phyloP scores from a whole-genome alignment of 371 early-diverging fungal species.

The Agmasoma carcini region DNA sequence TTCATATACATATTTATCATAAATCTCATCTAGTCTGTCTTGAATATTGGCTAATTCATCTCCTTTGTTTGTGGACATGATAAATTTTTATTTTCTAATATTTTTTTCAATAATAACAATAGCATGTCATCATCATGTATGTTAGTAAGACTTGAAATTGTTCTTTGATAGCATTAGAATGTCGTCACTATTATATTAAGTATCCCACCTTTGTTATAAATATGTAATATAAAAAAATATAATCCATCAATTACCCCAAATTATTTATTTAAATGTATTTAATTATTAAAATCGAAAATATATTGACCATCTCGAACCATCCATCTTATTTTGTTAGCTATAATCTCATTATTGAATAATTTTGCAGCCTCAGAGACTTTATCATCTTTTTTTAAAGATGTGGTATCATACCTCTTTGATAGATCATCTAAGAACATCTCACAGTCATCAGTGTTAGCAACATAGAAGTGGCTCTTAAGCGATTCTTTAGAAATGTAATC shows the following conservation, averaged over 20 bases:
- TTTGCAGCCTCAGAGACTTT: neutral
- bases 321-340: neutral
- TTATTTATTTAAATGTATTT: too few relatives aligned
- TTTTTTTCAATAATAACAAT: too few relatives aligned
- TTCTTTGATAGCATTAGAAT: too few relatives aligned
- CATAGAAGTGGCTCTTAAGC: neutral
- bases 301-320: neutral
- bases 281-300: slow-evolving; percentile 5
- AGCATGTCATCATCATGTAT: too few relatives aligned
- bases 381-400: neutral
- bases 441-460: neutral
- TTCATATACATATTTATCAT: slow-evolving; percentile 14
- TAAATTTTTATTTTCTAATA: too few relatives aligned
- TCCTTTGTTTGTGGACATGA: too few relatives aligned
- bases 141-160: too few relatives aligned
- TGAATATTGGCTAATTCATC: slow-evolving; percentile 39
- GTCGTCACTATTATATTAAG: too few relatives aligned
- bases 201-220: too few relatives aligned
- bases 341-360: neutral
- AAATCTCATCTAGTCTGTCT: slow-evolving; percentile 23
- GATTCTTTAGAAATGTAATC: neutral
- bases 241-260: too few relatives aligned
- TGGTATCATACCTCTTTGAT: neutral
- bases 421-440: neutral
- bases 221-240: too few relatives aligned